Conservation (phyloP, 148 eudicot genomes). For the Cornus suecica region DNA sequence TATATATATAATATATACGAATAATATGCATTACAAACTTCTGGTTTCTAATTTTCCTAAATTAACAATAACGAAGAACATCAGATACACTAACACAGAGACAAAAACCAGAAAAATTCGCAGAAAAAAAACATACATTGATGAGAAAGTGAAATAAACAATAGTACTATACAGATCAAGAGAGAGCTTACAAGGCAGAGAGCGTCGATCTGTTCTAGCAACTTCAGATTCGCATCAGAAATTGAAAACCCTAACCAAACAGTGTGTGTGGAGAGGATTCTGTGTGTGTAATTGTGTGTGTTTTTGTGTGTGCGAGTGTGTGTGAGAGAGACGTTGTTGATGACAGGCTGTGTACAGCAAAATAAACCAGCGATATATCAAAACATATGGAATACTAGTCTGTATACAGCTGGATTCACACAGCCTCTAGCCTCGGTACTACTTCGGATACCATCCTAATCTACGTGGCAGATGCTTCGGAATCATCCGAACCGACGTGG, state of each 20-base stretch:
- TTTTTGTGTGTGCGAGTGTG: conserved; percentile 10
- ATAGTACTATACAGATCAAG: not conserved
- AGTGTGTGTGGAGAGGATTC: too few relatives aligned
- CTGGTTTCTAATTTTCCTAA: not conserved
- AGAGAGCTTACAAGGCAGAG: conserved; percentile 22
- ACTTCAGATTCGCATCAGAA: not conserved
- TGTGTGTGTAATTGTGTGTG: conserved; percentile 12
- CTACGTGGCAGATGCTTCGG: conserved; percentile 21
- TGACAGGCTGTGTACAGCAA: conserved; percentile 58
- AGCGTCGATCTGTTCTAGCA: conserved; percentile 22
- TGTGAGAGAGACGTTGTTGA: conserved; percentile 31
- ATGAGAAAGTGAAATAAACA: not conserved
- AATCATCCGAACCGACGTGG: conserved; percentile 13
- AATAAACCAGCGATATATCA: conserved; percentile 24
- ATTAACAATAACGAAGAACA: not conserved
- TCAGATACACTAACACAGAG: not conserved
- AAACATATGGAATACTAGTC: conserved; percentile 12
- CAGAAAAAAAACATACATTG: not conserved
- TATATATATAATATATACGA: not conserved
- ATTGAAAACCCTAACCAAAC: conserved; percentile 22
- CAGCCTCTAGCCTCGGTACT: not conserved
- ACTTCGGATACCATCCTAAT: not conserved
- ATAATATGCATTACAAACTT: not conserved
- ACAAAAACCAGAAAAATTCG: not conserved
- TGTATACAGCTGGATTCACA: conserved; percentile 20